Conservation (phyloP, 2,329 filamentous ascomycete genomes). For the Teratosphaeria viscida region DNA sequence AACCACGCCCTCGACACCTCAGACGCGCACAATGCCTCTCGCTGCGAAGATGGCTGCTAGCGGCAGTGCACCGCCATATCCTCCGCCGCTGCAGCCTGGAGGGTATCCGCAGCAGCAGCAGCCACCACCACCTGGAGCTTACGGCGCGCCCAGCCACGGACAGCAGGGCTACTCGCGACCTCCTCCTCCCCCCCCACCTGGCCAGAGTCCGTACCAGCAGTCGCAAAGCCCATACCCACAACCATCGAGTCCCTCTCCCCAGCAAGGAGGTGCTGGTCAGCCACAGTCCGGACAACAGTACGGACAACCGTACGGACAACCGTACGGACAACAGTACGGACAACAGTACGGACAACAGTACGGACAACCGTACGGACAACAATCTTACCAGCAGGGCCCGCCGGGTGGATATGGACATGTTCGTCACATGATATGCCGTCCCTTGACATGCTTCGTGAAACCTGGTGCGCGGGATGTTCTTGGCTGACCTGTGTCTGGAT, state of each 20-base stretch:
- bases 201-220: conserved; percentile 5
- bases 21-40: conserved; percentile 15
- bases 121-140: conserved; percentile 3
- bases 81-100: conserved; percentile 32
- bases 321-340: conserved; percentile 17
- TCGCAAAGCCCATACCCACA: background rate
- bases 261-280: conserved; percentile 4
- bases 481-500: conserved; percentile 5
- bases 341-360: conserved; percentile 8
- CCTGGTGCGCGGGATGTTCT: conserved; percentile 3
- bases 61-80: conserved; percentile 28
- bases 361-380: conserved; percentile 13
- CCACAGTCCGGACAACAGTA: conserved; percentile 5
- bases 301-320: background rate
- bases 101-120: conserved; percentile 11
- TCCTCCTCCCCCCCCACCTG: conserved; percentile 25
- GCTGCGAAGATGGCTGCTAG: conserved; percentile 20
- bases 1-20: background rate
- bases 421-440: conserved; percentile 11
- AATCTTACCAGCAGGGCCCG: conserved; percentile 20
- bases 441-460: background rate
- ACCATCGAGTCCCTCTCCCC: conserved; percentile 5
- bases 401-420: conserved; percentile 26
- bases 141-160: background rate
- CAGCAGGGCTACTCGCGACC: conserved; percentile 29